These are phyloP conservation scores for Leptomonas pyrrhocoris DNA, from an alignment of 208 protist genomes.

Conservation along the genomic window DNA sequence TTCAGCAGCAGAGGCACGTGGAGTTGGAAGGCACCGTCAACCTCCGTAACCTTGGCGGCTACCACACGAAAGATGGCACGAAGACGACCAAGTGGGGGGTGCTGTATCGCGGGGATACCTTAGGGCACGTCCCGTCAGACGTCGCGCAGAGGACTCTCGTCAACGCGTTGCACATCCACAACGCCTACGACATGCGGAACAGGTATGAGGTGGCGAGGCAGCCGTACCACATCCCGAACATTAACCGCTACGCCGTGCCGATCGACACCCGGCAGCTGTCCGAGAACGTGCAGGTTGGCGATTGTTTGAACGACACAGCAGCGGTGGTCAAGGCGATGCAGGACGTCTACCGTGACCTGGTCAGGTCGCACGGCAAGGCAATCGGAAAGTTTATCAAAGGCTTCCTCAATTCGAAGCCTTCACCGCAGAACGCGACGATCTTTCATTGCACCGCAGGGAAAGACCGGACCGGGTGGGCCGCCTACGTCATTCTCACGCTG, in stretches of 20 bases:
- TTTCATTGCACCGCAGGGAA: conserved; percentile 65
- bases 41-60: conserved; percentile 53
- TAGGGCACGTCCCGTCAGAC: conserved; percentile 26
- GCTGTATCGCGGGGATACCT: conserved; percentile 47
- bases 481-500: conserved; percentile 35
- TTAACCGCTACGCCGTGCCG: conserved; percentile 29
- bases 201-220: conserved; percentile 24
- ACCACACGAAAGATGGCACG: conserved; percentile 29
- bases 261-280: conserved; percentile 24
- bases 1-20: conserved; percentile 36
- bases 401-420: conserved; percentile 22
- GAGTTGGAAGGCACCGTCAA: conserved; percentile 39
- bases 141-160: conserved; percentile 34
- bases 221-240: conserved; percentile 32
- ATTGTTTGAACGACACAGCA: conserved; percentile 19
- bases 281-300: conserved; percentile 11
- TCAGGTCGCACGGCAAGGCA: conserved; percentile 8
- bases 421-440: conserved; percentile 28
- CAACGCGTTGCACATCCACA: conserved; percentile 38
- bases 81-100: conserved; percentile 47
- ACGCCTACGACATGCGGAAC: conserved; percentile 44
- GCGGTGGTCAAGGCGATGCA: conserved; percentile 17
- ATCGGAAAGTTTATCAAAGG: conserved; percentile 36
- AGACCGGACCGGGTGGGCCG: conserved; percentile 44
- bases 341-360: conserved; percentile 32